Evolutionary conservation across 2,329 filamentous ascomycete species (phyloP), one percentile per base, ranked within the genome.

Genomic region (Fusarium citri): DNA sequence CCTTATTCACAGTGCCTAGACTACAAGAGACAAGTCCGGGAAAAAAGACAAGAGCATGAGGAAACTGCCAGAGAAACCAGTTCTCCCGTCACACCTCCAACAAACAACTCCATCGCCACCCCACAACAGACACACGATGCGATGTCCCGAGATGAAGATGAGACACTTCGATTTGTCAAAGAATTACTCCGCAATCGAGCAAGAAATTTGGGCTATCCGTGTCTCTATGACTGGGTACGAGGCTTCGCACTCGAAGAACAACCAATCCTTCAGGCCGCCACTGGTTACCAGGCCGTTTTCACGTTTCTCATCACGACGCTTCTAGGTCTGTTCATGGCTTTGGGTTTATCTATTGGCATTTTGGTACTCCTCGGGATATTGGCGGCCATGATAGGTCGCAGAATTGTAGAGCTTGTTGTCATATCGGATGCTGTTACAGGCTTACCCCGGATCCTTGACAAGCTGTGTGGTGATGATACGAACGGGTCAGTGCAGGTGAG

Each of bases 401-500:
- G 58, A 3, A 10, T 20, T 4, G 0, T 0, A 3, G 43, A 11
- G 0, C 58, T 60, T 2, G 1, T 28, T 6, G 7, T 2, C 0
- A 15, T 58, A 12, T 15, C 6, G 0, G 6, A 18, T 4, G 20
- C 10, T 6, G 25, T 40, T 8, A 23, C 5, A 20, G 12, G 2
- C 4, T 2, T 42, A 3, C 5, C 58, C 9, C 7, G 9, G 0
- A 28, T 61, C 4, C 10, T 61, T 1, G 8, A 43, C 2, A 9
- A 20, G 14, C 6, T 61, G 3, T 4, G 26, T 6, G 8, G 1
- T 7, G 8, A 20, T 0, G 1, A 0, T 3, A 11, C 6, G 8
- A 7, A 18, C 4, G n/a, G 1, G 1, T 2, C 1, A 1, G 15
- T 6, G 6, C 16, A 10, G 4, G 7, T 2, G 0, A 16, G 23